Percentiles rank a stretch among this genome's conserved stretches.
Evolutionary conservation across 768 basidiomycete genomes (phyloP).

Genomic region (Gymnopilus dilepis): DNA sequence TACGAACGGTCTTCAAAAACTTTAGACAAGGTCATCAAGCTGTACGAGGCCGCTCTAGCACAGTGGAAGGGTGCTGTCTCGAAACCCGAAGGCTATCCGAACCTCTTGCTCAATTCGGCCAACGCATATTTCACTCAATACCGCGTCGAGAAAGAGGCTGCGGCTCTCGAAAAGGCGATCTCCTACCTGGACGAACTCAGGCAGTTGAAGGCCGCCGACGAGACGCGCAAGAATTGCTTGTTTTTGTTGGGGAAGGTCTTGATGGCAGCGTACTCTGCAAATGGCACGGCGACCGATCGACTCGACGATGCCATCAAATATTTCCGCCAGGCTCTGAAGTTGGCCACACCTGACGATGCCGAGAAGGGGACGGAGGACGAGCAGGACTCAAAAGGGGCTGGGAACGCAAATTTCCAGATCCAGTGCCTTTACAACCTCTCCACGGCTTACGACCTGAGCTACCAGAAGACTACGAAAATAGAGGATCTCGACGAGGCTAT

Average conservation of each 20-base stretch:
- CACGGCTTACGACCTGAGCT: slow-evolving; percentile 8
- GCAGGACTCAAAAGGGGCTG: too few relatives aligned
- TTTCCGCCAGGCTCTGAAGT: not conserved
- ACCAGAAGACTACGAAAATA: not conserved
- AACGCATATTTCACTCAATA: not conserved
- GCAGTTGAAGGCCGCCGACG: not conserved
- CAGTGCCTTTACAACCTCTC: slow-evolving; percentile 11
- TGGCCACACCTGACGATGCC: not conserved
- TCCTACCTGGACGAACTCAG: not conserved
- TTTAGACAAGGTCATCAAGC: not conserved
- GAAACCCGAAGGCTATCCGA: not conserved
- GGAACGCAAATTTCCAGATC: not conserved
- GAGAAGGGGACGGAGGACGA: not conserved
- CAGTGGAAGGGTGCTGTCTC: not conserved
- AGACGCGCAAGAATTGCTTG: not conserved
- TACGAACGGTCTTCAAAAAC: not conserved
- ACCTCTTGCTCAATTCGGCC: slow-evolving; percentile 1
- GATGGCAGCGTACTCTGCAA: not conserved
- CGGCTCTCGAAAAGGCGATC: not conserved
- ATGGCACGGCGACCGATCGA: not conserved
- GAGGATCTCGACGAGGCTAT: slow-evolving; percentile 14
- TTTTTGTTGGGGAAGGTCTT: not conserved
- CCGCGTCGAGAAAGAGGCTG: too few relatives aligned
- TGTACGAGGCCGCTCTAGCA: not conserved
- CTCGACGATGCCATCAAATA: not conserved